Percentiles rank a stretch among this genome's conserved stretches.
These are phyloP conservation scores for Agaricus sinodeliciosus DNA, from an alignment of 768 basidiomycete genomes.

Conservation along the genomic window DNA sequence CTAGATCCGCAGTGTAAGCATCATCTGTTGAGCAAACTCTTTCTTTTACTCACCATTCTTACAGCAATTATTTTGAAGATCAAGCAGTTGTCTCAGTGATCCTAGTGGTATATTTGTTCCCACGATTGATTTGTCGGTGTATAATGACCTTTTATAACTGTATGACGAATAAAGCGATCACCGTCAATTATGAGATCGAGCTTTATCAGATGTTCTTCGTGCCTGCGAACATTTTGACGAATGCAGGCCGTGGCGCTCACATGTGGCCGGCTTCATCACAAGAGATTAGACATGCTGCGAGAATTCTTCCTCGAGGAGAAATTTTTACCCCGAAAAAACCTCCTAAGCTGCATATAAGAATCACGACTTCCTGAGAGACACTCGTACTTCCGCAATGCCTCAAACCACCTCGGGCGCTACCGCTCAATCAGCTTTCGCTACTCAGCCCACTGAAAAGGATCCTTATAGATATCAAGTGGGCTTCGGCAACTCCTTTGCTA, in stretches of 20 bases:
- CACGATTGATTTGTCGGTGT: too few relatives aligned
- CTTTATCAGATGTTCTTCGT: background rate
- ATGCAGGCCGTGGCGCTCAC: background rate
- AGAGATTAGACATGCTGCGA: constrained; percentile 3
- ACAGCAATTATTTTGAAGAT: constrained; percentile 46
- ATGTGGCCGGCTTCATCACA: background rate
- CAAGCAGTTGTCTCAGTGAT: constrained; percentile 36
- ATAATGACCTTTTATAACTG: too few relatives aligned
- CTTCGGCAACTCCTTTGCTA: constrained; percentile 51
- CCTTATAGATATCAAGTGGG: constrained; percentile 54
- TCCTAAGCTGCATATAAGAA: background rate
- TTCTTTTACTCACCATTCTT: constrained; percentile 15
- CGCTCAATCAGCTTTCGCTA: constrained; percentile 31
- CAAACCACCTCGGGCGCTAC: constrained; percentile 28
- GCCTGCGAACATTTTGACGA: constrained; percentile 1
- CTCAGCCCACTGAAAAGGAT: constrained; percentile 33
- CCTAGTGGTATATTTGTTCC: too few relatives aligned
- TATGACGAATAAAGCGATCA: background rate
- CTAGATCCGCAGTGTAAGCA: constrained; percentile 71
- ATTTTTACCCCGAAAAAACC: background rate
- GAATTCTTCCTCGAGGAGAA: constrained; percentile 9
- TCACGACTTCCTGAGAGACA: background rate
- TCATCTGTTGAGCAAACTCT: constrained; percentile 5
- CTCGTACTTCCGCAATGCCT: constrained; percentile 15
- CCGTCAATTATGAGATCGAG: background rate